Conservation (phyloP, 805 yeast species). For the Starmerella powellii region DNA sequence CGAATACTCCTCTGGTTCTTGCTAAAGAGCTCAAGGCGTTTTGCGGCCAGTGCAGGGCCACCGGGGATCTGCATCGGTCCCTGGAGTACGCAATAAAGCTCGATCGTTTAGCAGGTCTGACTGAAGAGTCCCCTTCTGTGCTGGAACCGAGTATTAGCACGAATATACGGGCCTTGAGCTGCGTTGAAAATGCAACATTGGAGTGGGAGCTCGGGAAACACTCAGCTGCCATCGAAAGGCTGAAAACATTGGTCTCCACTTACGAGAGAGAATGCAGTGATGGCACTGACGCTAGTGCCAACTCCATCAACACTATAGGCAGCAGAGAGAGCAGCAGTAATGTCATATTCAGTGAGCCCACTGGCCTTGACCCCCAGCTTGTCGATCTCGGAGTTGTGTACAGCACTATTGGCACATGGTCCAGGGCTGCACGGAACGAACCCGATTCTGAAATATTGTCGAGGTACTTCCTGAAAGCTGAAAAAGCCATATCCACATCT, state of each 20-base stretch:
- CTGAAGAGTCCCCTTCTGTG: not conserved
- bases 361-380: too few species aligned
- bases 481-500: conserved; percentile 4
- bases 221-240: conserved; percentile 40
- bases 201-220: conserved; percentile 56
- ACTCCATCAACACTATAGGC: too few species aligned
- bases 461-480: conserved; percentile 43
- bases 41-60: conserved; percentile 16
- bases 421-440: conserved; percentile 57
- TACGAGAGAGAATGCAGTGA: too few species aligned
- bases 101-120: conserved; percentile 7
- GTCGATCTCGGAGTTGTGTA: conserved; percentile 9
- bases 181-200: conserved; percentile 43
- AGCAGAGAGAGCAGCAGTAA: too few species aligned
- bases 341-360: too few species aligned
- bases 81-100: conserved; percentile 22
- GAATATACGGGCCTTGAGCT: not conserved
- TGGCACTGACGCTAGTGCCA: too few species aligned
- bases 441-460: conserved; percentile 48
- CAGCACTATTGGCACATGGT: conserved; percentile 44
- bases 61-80: conserved; percentile 21
- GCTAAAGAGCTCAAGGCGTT: conserved; percentile 9
- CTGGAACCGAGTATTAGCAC: not conserved
- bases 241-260: not conserved
- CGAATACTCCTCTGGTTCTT: not conserved